Evolutionary conservation across 2,329 filamentous ascomycete genomes (phyloP).

Genomic region (Trichoderma aggressivum): DNA sequence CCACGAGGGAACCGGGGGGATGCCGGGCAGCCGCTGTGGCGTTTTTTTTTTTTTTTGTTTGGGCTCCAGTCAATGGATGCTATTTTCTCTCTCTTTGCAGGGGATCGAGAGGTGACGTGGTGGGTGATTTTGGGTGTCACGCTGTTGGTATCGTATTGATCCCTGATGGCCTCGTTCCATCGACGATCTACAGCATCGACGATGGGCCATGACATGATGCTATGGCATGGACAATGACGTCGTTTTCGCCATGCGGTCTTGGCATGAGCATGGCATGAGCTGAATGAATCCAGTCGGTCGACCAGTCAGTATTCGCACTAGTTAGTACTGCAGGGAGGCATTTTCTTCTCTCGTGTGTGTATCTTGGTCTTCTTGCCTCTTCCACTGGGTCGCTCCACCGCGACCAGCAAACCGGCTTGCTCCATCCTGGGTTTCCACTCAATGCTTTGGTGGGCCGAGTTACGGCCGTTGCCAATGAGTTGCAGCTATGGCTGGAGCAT

Average conservation of each 20-base stretch:
- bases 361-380: neutral
- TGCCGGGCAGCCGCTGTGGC: constrained; percentile 10
- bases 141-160: neutral
- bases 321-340: neutral
- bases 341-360: neutral
- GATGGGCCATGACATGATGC: neutral
- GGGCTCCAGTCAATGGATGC: no score
- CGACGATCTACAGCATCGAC: neutral
- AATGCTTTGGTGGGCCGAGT: neutral
- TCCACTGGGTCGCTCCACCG: neutral
- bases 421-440: constrained; percentile 1
- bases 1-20: neutral
- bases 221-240: neutral
- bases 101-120: neutral
- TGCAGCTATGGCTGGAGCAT: neutral
- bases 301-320: no score
- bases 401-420: neutral
- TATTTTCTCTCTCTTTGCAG: neutral
- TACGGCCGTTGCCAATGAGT: neutral
- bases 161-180: neutral
- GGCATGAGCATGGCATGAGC: neutral
- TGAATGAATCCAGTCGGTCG: neutral
- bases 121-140: neutral
- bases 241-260: neutral
- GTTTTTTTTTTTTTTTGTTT: neutral